Evolutionary conservation across 257 asterid species (phyloP).

Genomic region (Orobanche coerulescens): DNA sequence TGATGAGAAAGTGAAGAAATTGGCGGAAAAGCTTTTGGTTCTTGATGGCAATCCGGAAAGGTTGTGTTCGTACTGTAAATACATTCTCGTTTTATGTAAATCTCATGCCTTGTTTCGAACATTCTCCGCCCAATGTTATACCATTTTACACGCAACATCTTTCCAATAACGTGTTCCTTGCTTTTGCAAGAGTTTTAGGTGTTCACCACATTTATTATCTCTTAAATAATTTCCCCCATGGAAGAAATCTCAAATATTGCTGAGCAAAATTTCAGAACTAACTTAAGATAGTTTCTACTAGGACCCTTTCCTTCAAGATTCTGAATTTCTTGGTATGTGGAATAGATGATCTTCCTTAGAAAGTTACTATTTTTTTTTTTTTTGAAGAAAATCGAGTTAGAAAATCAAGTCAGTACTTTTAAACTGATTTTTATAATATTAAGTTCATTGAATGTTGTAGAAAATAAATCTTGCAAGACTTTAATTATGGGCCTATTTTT

Average conservation of each 20-base stretch:
- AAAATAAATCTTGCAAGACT: neutral
- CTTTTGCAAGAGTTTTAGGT: constrained; percentile 1
- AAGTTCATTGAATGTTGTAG: neutral
- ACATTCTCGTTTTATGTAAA: neutral
- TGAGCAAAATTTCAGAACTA: neutral
- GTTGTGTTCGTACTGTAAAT: constrained; percentile 28
- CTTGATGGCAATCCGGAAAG: constrained; percentile 54
- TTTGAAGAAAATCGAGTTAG: neutral
- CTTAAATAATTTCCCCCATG: too few species aligned
- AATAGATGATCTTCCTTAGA: neutral
- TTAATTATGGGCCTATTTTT: too few species aligned
- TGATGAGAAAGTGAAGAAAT: constrained; percentile 68
- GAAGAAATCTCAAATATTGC: neutral
- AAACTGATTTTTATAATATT: too few species aligned
- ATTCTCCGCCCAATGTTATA: neutral
- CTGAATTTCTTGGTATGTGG: neutral
- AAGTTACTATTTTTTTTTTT: neutral
- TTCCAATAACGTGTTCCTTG: neutral
- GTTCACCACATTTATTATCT: neutral
- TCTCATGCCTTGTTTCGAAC: neutral
- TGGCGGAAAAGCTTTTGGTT: constrained; percentile 62
- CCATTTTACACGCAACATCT: neutral
- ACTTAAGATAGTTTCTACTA: neutral
- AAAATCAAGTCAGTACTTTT: neutral
- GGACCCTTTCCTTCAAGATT: neutral